Conservation (phyloP, 2,329 filamentous ascomycete species). For the Geosmithia flava region DNA sequence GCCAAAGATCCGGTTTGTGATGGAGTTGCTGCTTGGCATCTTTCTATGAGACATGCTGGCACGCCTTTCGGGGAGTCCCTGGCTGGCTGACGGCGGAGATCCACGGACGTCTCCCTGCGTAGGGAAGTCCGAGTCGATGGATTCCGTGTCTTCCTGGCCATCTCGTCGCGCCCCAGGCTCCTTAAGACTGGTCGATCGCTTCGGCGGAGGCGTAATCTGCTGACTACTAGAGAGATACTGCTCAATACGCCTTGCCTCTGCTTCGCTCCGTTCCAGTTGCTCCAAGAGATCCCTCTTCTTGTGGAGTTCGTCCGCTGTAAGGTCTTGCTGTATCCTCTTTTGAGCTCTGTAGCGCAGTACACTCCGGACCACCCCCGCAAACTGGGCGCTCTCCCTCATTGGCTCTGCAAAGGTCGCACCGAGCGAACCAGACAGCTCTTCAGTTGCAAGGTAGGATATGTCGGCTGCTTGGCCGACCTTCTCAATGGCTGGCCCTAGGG, state of each 20-base stretch:
- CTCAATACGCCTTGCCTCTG: constrained; percentile 85
- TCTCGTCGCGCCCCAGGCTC: constrained; percentile 39
- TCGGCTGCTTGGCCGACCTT: constrained; percentile 90
- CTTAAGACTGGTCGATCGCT: constrained; percentile 51
- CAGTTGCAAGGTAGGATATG: constrained; percentile 88
- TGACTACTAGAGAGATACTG: constrained; percentile 75
- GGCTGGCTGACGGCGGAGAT: constrained; percentile 58
- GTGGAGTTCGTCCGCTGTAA: constrained; percentile 84
- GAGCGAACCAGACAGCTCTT: constrained; percentile 78
- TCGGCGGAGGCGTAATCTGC: constrained; percentile 44
- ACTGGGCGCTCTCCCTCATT: constrained; percentile 95
- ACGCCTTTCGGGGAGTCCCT: constrained; percentile 51
- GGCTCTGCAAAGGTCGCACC: constrained; percentile 93
- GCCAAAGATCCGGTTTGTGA: constrained; percentile 88
- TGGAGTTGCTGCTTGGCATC: constrained; percentile 74
- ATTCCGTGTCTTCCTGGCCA: constrained; percentile 65
- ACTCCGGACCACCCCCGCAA: constrained; percentile 82
- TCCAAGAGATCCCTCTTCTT: constrained; percentile 78
- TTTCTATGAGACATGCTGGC: constrained; percentile 54
- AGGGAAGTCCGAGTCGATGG: constrained; percentile 92
- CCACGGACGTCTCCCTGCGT: constrained; percentile 61
- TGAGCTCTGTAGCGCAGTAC: constrained; percentile 83
- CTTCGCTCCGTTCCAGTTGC: constrained; percentile 84
- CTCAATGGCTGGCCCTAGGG: constrained; percentile 85
- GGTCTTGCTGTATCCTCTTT: constrained; percentile 93